A percentile compares a stretch with the other conserved stretches of the same genome.
phyloP scores from a whole-genome alignment of 179 eudicot genomes.

The Spinacia oleracea region DNA sequence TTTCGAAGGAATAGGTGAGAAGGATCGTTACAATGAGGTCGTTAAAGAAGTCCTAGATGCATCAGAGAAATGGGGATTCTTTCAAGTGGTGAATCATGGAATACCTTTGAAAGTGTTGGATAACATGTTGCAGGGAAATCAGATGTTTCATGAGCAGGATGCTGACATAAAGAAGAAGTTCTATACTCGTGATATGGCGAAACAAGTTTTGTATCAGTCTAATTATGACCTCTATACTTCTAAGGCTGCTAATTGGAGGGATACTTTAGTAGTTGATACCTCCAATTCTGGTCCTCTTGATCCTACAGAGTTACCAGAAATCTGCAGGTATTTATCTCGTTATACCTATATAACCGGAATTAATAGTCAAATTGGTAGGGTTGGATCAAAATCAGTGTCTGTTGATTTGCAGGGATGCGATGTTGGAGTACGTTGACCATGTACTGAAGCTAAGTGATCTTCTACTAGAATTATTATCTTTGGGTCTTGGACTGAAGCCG shows the following conservation, averaged over 20 bases:
- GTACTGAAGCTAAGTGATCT: constrained; percentile 19
- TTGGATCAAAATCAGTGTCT: not conserved
- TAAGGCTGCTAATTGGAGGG: constrained; percentile 28
- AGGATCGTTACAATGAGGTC: constrained; percentile 7
- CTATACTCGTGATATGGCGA: not conserved
- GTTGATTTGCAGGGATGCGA: constrained; percentile 16
- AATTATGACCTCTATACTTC: constrained; percentile 25
- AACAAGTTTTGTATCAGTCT: not conserved
- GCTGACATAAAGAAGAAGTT: constrained; percentile 15
- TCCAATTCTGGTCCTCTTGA: not conserved
- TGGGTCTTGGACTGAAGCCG: constrained; percentile 29
- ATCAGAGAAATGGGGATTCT: constrained; percentile 26
- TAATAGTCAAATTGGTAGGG: too few relatives aligned
- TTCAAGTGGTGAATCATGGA: constrained; percentile 29
- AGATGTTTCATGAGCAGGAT: constrained; percentile 22
- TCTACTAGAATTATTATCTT: constrained; percentile 21
- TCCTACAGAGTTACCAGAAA: constrained; percentile 10
- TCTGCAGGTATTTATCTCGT: constrained; percentile 13
- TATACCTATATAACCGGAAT: too few relatives aligned
- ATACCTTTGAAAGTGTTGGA: constrained; percentile 14
- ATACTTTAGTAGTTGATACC: not conserved
- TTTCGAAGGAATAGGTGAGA: constrained; percentile 4
- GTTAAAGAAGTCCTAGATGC: constrained; percentile 18
- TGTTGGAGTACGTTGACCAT: constrained; percentile 19
- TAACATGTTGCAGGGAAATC: constrained; percentile 8